Percentiles rank a stretch among this genome's conserved stretches.
These are phyloP conservation scores for Corymbia calophylla DNA, from an alignment of 441 rosid species.

Conservation along the genomic window DNA sequence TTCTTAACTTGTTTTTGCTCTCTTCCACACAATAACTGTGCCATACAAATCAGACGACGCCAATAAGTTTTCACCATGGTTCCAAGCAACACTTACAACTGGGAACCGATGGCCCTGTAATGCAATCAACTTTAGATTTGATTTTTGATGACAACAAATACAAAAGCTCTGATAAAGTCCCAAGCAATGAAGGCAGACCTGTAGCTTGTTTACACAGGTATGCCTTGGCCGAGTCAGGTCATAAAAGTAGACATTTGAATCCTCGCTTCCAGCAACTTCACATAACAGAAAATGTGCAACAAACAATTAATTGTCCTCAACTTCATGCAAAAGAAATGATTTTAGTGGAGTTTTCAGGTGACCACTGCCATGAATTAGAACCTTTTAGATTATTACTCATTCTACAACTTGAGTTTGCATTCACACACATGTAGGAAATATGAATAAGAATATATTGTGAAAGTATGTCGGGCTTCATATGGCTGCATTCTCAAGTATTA, in stretches of 20 bases:
- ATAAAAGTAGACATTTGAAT: constrained; percentile 88
- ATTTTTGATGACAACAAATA: neutral
- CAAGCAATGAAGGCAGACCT: constrained; percentile 35
- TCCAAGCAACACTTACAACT: constrained; percentile 83
- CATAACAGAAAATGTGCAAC: neutral
- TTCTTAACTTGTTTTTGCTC: constrained; percentile 55
- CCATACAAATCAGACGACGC: constrained; percentile 93
- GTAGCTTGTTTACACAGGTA: constrained; percentile 91
- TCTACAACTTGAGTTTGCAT: neutral
- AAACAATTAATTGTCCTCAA: neutral
- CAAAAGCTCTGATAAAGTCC: neutral
- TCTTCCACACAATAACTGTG: constrained; percentile 91
- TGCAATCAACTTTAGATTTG: neutral
- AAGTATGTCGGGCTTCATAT: neutral
- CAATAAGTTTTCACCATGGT: constrained; percentile 89
- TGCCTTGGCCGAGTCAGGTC: constrained; percentile 84
- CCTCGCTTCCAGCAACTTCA: constrained; percentile 88
- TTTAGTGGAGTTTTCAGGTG: neutral
- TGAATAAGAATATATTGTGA: neutral
- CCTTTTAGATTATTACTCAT: neutral
- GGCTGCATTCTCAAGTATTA: neutral
- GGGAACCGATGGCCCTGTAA: constrained; percentile 95
- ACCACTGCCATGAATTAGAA: neutral
- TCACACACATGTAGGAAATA: neutral
- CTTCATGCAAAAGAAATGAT: neutral